A percentile compares a stretch with the other conserved stretches of the same genome.
These are phyloP conservation scores for Lipomyces kockii DNA, from an alignment of 805 yeast species.

Conservation along the genomic window DNA sequence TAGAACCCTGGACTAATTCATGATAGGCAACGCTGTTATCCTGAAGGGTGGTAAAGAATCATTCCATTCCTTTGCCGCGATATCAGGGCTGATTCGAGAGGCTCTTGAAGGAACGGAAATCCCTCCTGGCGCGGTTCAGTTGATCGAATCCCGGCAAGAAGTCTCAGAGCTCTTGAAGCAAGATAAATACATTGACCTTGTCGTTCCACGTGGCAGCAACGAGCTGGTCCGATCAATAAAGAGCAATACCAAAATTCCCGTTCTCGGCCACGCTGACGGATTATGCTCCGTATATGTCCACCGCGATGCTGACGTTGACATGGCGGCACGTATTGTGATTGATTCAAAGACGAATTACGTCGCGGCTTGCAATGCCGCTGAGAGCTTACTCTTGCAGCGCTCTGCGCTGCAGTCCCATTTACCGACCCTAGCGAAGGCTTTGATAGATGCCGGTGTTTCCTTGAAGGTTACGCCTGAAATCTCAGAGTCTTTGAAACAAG, in stretches of 20 bases:
- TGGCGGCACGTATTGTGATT: conserved; percentile 74
- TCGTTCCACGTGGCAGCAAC: conserved; percentile 97
- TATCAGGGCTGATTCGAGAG: conserved; percentile 70
- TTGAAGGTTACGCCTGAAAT: conserved; percentile 67
- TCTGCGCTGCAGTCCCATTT: conserved; percentile 47
- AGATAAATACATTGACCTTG: conserved; percentile 89
- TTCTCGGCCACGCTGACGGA: conserved; percentile 98
- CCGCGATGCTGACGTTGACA: conserved; percentile 71
- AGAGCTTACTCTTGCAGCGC: conserved; percentile 72
- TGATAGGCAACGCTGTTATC: conserved; percentile 71
- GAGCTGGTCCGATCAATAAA: conserved; percentile 87
- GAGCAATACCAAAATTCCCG: conserved; percentile 89
- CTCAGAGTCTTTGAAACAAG: conserved; percentile 23
- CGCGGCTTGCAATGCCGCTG: conserved; percentile 98
- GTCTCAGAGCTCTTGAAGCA: conserved; percentile 82
- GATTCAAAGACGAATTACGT: conserved; percentile 97
- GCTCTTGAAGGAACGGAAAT: conserved; percentile 69
- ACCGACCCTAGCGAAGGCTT: conserved; percentile 43
- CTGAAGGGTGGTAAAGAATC: conserved; percentile 98
- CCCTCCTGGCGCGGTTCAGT: conserved; percentile 80
- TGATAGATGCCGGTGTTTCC: conserved; percentile 70
- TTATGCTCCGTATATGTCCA: conserved; percentile 88
- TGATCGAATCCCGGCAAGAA: conserved; percentile 86
- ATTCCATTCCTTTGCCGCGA: conserved; percentile 76
- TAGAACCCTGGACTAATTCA: too few relatives aligned